Percentiles rank a stretch among this genome's conserved stretches.
Conservation (phyloP, 257 asterid species). For the Leonotis leonurus region DNA sequence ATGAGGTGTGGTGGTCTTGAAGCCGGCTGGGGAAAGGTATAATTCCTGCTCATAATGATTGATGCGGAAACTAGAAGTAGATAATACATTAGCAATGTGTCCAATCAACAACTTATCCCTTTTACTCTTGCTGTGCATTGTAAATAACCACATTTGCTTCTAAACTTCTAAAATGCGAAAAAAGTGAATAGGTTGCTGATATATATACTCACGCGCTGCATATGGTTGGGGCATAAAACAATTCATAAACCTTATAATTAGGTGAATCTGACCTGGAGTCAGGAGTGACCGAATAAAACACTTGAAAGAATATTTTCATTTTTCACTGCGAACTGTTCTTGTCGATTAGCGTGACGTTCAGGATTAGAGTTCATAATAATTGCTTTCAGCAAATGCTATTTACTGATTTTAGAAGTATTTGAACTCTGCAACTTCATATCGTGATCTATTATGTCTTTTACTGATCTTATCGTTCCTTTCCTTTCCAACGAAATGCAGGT, state of each 20-base stretch:
- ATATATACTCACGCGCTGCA: too few species aligned
- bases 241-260: background rate
- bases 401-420: background rate
- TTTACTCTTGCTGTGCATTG: background rate
- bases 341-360: background rate
- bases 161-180: background rate
- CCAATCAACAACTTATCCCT: background rate
- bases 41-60: slow-evolving; percentile 9
- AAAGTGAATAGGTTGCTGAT: background rate
- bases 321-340: background rate
- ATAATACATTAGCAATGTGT: background rate
- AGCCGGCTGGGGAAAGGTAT: slow-evolving; percentile 97
- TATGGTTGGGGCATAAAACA: background rate
- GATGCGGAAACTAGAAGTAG: background rate
- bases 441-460: background rate
- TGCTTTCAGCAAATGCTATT: slow-evolving; percentile 4
- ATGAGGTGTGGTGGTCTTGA: slow-evolving; percentile 93
- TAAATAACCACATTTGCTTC: background rate
- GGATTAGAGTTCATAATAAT: background rate
- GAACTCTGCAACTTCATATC: background rate
- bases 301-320: background rate
- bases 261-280: background rate
- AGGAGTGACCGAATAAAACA: background rate
- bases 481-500: slow-evolving; percentile 41
- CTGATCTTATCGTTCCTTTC: background rate